phyloP scores from a whole-genome alignment of 305 asterid genomes.

The Fraxinus sp. region DNA sequence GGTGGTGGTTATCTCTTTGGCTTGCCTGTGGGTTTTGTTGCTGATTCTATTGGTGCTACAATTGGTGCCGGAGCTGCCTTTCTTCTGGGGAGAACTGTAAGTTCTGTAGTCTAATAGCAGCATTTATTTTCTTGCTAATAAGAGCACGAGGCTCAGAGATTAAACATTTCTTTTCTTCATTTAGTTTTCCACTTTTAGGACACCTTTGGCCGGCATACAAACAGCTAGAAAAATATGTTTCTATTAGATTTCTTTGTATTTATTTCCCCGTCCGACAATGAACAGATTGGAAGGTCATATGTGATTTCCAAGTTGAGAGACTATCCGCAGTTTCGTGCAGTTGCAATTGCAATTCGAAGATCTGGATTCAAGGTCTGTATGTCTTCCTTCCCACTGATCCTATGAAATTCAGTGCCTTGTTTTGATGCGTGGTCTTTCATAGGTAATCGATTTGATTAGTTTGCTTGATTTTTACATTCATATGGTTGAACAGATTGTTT shows the following conservation, averaged over 20 bases:
- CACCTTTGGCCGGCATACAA: not conserved
- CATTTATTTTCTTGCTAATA: slow-evolving; percentile 1
- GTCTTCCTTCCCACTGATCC: slow-evolving; percentile 10
- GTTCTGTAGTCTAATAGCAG: slow-evolving; percentile 21
- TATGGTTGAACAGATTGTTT: slow-evolving; percentile 61
- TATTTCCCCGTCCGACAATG: slow-evolving; percentile 8
- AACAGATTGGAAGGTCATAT: slow-evolving; percentile 82
- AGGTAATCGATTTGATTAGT: not conserved
- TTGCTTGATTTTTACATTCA: slow-evolving; percentile 14
- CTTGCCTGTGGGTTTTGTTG: slow-evolving; percentile 90
- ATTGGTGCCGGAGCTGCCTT: slow-evolving; percentile 94
- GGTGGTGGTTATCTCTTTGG: slow-evolving; percentile 99
- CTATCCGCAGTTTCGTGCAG: slow-evolving; percentile 89
- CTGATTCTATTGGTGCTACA: slow-evolving; percentile 96
- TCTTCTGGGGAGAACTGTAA: slow-evolving; percentile 95
- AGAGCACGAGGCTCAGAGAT: not conserved
- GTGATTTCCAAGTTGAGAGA: slow-evolving; percentile 84
- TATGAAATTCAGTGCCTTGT: not conserved
- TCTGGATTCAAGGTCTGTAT: slow-evolving; percentile 89
- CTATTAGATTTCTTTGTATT: slow-evolving; percentile 4
- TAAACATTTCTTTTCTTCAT: not conserved
- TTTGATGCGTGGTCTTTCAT: slow-evolving; percentile 5
- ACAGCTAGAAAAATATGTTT: not conserved
- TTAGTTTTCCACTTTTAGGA: not conserved
- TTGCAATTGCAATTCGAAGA: slow-evolving; percentile 82